phyloP scores from a whole-genome alignment of 345 rosid genomes.

The Ricinus communis region DNA sequence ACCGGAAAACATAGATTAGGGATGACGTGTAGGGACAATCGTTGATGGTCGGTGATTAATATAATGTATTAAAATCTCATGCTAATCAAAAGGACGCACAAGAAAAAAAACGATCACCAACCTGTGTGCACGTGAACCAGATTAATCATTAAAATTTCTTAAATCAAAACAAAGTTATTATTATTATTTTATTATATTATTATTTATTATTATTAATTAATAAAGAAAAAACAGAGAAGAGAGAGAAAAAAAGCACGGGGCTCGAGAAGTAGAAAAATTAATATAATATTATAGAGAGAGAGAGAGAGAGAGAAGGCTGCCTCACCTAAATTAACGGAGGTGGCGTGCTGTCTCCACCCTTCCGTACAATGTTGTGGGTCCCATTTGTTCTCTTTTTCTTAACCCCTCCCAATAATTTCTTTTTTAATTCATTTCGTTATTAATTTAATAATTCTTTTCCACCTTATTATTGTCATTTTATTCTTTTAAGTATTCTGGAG shows the following conservation, averaged over 20 bases:
- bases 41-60: constrained; percentile 42
- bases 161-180: too few species aligned
- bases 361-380: constrained; percentile 34
- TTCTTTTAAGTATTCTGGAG: too few species aligned
- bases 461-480: too few species aligned
- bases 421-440: neutral
- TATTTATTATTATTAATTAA: too few species aligned
- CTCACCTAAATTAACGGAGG: constrained; percentile 52
- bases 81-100: too few species aligned
- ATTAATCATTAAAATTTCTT: too few species aligned
- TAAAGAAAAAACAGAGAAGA: neutral
- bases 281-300: neutral
- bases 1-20: neutral
- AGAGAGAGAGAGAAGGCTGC: constrained; percentile 1
- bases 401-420: constrained; percentile 8
- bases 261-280: constrained; percentile 35
- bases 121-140: neutral
- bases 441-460: too few species aligned
- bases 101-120: too few species aligned
- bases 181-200: too few species aligned
- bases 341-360: constrained; percentile 43
- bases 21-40: constrained; percentile 21
- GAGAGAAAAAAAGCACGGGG: constrained; percentile 41
- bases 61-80: too few species aligned
- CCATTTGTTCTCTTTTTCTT: neutral